Conservation (phyloP, 2,329 filamentous ascomycete species). For the Aspergillus unguis region DNA sequence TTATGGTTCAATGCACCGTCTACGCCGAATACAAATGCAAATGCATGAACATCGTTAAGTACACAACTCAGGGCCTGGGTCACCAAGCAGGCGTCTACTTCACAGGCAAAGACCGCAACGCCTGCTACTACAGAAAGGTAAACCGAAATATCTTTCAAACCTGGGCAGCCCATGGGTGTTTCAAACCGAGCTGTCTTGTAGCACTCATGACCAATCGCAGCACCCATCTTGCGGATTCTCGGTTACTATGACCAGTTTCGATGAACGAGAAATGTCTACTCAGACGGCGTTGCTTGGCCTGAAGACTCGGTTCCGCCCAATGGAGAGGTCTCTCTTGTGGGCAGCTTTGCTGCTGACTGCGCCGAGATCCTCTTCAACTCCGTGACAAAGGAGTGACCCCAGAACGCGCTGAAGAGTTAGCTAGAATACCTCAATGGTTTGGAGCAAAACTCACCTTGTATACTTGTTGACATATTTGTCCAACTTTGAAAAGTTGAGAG, state of each 20-base stretch:
- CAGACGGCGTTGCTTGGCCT: conserved; percentile 1
- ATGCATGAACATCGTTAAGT: too few relatives aligned
- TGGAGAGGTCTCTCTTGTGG: conserved; percentile 27
- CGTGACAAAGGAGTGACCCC: conserved; percentile 87
- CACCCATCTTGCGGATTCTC: too few relatives aligned
- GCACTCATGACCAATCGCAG: too few relatives aligned
- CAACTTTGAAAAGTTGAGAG: conserved; percentile 83
- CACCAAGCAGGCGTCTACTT: too few relatives aligned
- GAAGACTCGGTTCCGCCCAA: conserved; percentile 17
- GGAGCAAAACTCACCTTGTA: conserved; percentile 61
- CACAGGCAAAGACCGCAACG: too few relatives aligned
- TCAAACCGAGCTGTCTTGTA: too few relatives aligned
- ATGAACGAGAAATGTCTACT: background rate
- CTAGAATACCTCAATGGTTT: background rate
- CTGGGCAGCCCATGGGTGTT: too few relatives aligned
- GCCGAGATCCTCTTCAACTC: conserved; percentile 66
- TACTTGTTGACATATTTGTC: conserved; percentile 97
- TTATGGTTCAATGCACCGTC: too few relatives aligned
- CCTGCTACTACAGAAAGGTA: too few relatives aligned
- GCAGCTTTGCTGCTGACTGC: conserved; percentile 36
- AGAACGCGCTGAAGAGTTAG: conserved; percentile 67
- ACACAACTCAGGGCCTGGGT: too few relatives aligned
- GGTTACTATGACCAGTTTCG: background rate
- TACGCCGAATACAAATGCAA: too few relatives aligned
- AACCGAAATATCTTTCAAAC: too few relatives aligned